These are phyloP conservation scores for Aureoboletus auriporus DNA, from an alignment of 768 basidiomycete species.

Conservation along the genomic window DNA sequence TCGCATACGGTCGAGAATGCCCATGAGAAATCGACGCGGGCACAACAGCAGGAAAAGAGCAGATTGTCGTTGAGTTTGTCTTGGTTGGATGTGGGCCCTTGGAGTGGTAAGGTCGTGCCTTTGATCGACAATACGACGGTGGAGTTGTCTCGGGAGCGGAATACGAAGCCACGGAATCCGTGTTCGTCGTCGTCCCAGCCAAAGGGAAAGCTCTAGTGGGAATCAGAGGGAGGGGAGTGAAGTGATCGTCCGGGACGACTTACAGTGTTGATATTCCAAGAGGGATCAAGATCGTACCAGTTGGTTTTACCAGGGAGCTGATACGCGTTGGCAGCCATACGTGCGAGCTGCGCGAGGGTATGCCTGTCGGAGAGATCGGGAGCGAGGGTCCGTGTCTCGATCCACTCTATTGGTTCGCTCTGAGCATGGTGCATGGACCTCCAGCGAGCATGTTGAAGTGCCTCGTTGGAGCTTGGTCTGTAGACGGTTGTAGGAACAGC, in stretches of 20 bases:
- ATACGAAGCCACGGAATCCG: constrained; percentile 90
- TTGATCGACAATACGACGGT: constrained; percentile 90
- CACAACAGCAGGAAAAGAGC: constrained; percentile 92
- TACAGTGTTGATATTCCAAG: constrained; percentile 60
- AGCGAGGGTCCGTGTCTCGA: constrained; percentile 55
- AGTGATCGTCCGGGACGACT: constrained; percentile 13
- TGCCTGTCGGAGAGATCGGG: constrained; percentile 79
- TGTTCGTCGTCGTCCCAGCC: constrained; percentile 66
- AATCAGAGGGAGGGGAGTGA: constrained; percentile 3
- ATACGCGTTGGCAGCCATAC: constrained; percentile 91
- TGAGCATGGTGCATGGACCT: constrained; percentile 47
- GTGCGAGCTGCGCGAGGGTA: constrained; percentile 76
- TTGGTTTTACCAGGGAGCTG: constrained; percentile 60
- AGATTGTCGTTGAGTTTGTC: constrained; percentile 94
- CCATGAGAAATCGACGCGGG: constrained; percentile 86
- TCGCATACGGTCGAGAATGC: constrained; percentile 80
- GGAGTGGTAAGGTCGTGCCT: constrained; percentile 63
- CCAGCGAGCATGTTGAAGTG: constrained; percentile 48
- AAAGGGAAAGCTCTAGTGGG: constrained; percentile 66
- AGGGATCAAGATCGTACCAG: constrained; percentile 78
- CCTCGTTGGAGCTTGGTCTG: constrained; percentile 51
- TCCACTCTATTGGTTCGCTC: constrained; percentile 63
- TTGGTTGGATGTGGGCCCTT: constrained; percentile 81
- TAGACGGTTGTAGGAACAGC: constrained; percentile 51
- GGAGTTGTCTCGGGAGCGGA: constrained; percentile 70